Evolutionary conservation across 305 asterid species (phyloP), one percentile per base, ranked within the genome.

Genomic region (Fraxinus nigra): DNA sequence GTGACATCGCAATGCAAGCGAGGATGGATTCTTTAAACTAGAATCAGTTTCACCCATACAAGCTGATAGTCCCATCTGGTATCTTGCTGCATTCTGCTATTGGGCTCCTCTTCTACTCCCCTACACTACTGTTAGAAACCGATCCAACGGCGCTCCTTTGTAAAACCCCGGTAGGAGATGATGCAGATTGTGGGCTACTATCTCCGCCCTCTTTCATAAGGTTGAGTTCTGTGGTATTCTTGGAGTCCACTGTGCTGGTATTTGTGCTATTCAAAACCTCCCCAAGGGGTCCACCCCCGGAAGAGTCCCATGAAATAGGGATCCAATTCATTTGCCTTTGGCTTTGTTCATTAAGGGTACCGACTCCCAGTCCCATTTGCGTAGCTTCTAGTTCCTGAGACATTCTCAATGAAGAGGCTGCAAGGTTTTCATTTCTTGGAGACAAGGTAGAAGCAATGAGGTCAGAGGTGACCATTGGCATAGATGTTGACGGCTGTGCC

Each of bases 101-200:
- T 0, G 98, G 56, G 56, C 56, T 46, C 6, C 54, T 13, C 1
- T 13, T 87, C 98, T 96, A 75, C 98, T 94, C 3, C 92, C 72
- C 93, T 0, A 93, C 92, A 38, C 98, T 93, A 88, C 98, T 90
- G 84, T 94, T 96, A 0, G 98, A 96, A 22, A 89, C 87, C 0
- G 98, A 96, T 7, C 88, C 91, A 2, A 94, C 85, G 0, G 93
- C 86, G 0, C 95, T 84, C 85, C 92, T 93, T 77, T 94, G 99
- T 11, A 96, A 81, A 20, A 96, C 99, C 56, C 97, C 99, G 0
- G 98, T 96, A 0, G 99, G 99, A 2, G 99, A 96, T 0, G 97
- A 90, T 0, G 90, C 88, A 72, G 87, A 9, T 1, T 84, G 85
- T 1, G 92, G 91, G 76, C 94, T 88, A 43, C 87, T 86, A 4